Conservation (phyloP, 441 rosid species). For the Eugenia klotzschiana region DNA sequence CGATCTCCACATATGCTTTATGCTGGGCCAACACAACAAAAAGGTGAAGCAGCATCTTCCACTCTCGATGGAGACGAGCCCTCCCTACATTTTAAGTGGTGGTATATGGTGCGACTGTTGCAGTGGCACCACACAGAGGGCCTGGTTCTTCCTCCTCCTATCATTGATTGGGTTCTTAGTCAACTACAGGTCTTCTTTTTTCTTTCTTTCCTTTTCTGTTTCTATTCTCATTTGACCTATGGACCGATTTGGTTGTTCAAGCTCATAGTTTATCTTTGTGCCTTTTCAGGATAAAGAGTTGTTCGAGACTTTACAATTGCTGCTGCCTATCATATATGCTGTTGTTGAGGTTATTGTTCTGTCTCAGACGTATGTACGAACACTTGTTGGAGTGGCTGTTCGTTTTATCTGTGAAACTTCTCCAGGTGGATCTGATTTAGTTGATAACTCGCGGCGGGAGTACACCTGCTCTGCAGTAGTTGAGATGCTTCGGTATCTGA, state of each 20-base stretch:
- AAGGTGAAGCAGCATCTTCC: conserved; percentile 32
- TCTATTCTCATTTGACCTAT: background rate
- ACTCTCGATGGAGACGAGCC: conserved; percentile 66
- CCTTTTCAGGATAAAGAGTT: conserved; percentile 64
- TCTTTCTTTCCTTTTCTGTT: background rate
- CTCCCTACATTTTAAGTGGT: conserved; percentile 82
- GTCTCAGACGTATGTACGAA: conserved; percentile 82
- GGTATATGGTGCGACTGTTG: conserved; percentile 85
- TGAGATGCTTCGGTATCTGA: conserved; percentile 91
- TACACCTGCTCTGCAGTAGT: conserved; percentile 75
- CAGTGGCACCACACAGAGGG: conserved; percentile 97
- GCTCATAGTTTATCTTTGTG: conserved; percentile 14
- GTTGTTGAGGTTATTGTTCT: conserved; percentile 73
- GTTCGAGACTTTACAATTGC: conserved; percentile 76
- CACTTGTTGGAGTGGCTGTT: conserved; percentile 63
- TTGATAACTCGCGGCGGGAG: conserved; percentile 92
- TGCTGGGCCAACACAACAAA: conserved; percentile 52
- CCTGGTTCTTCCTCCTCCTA: conserved; percentile 70
- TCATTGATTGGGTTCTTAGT: conserved; percentile 93
- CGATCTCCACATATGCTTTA: conserved; percentile 59
- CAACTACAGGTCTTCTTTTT: conserved; percentile 59
- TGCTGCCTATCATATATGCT: conserved; percentile 84
- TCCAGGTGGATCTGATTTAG: conserved; percentile 89
- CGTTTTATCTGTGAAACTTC: conserved; percentile 77
- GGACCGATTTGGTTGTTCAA: conserved; percentile 3